phyloP scores from a whole-genome alignment of 2,329 filamentous ascomycete species.

The Trematosphaeria pertusa region DNA sequence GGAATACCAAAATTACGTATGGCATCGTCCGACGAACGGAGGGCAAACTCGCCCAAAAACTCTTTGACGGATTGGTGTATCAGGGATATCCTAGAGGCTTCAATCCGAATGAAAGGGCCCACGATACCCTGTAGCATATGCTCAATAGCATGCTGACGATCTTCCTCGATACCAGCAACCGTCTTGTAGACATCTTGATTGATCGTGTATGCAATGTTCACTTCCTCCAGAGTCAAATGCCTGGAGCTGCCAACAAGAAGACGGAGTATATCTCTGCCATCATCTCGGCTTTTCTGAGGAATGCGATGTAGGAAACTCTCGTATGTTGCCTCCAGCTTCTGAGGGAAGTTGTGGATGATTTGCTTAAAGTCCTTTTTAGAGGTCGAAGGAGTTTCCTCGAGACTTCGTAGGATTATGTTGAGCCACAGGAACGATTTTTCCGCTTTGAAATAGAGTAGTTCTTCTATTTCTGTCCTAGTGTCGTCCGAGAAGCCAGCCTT shows the following conservation, averaged over 20 bases:
- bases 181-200: slow-evolving; percentile 25
- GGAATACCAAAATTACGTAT: slow-evolving; percentile 14
- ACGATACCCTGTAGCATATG: slow-evolving; percentile 41
- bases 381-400: slow-evolving; percentile 35
- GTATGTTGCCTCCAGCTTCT: slow-evolving; percentile 40
- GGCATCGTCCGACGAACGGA: slow-evolving; percentile 15
- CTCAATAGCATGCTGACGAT: slow-evolving; percentile 35
- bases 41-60: slow-evolving; percentile 33
- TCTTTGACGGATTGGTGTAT: slow-evolving; percentile 50
- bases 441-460: slow-evolving; percentile 39
- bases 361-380: slow-evolving; percentile 24
- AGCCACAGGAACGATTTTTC: slow-evolving; percentile 51
- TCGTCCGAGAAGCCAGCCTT: slow-evolving; percentile 30
- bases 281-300: slow-evolving; percentile 23
- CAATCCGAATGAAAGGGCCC: slow-evolving; percentile 43
- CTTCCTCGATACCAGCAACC: slow-evolving; percentile 27
- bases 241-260: slow-evolving; percentile 45
- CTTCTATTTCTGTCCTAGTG: slow-evolving; percentile 33
- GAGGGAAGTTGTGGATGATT: slow-evolving; percentile 42
- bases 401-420: slow-evolving; percentile 43
- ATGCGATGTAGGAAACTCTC: slow-evolving; percentile 39
- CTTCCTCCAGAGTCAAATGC: slow-evolving; percentile 43
- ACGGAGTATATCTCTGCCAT: slow-evolving; percentile 39
- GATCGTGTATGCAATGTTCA: slow-evolving; percentile 43
- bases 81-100: slow-evolving; percentile 39